A percentile compares a stretch with the other conserved stretches of the same genome.
These are phyloP conservation scores for Musa balbisiana DNA, from an alignment of 202 grass and related monocot genomes.

Conservation along the genomic window DNA sequence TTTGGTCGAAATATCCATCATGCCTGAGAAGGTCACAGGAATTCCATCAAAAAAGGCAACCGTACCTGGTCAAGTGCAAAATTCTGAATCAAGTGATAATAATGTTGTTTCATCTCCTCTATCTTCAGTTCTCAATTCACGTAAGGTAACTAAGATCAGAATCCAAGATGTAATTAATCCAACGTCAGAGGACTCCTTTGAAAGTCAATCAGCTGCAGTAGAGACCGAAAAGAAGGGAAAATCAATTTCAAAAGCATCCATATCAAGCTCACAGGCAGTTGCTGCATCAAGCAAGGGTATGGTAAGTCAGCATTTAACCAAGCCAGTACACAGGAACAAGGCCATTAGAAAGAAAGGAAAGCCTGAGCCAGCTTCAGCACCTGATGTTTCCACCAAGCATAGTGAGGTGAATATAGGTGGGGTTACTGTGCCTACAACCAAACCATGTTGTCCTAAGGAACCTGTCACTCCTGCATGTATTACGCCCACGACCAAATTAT, in stretches of 20 bases:
- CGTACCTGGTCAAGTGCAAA: constrained; percentile 25
- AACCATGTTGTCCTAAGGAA: constrained; percentile 12
- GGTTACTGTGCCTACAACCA: constrained; percentile 22
- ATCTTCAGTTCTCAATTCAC: constrained; percentile 40
- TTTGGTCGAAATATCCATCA: constrained; percentile 36
- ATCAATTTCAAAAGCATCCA: constrained; percentile 39
- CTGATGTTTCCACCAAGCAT: constrained; percentile 14
- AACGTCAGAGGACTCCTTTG: constrained; percentile 30
- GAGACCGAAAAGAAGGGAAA: constrained; percentile 45
- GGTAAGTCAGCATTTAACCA: constrained; percentile 43
- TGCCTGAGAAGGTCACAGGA: constrained; percentile 42
- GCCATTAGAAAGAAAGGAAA: constrained; percentile 82
- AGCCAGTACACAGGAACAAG: constrained; percentile 61
- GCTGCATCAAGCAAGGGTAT: constrained; percentile 24
- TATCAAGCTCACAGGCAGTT: constrained; percentile 36
- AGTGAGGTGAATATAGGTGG: constrained; percentile 36
- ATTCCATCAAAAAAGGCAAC: constrained; percentile 28
- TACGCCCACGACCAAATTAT: constrained; percentile 26
- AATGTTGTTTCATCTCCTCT: constrained; percentile 25
- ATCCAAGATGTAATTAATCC: constrained; percentile 83
- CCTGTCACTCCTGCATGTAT: not conserved
- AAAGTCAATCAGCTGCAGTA: constrained; percentile 24
- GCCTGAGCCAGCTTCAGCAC: constrained; percentile 39
- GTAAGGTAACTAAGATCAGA: constrained; percentile 63
- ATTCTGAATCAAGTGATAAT: constrained; percentile 40